A percentile compares a stretch with the other conserved stretches of the same genome.
Evolutionary conservation across 192 early-diverging fungal species (phyloP).

Genomic region (Radiomyces spectabilis): DNA sequence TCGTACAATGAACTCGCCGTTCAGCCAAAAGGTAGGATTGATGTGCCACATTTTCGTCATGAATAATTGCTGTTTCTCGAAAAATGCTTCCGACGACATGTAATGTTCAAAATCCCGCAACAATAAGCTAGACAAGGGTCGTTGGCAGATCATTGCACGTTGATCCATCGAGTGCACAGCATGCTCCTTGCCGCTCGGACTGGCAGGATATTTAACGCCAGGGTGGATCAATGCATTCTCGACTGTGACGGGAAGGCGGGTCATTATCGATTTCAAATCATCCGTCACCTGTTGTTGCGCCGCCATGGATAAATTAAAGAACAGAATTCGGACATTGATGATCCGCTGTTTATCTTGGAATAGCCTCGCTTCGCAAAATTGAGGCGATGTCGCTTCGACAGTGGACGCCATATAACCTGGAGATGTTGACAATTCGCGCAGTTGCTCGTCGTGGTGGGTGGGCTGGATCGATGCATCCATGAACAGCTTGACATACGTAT

Average conservation of each 20-base stretch:
- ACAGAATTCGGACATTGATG: conserved; percentile 16
- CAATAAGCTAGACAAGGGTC: conserved; percentile 34
- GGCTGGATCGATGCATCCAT: conserved; percentile 5
- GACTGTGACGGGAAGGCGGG: neutral
- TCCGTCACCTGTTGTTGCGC: conserved; percentile 7
- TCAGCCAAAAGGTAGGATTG: conserved; percentile 14
- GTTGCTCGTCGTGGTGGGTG: neutral
- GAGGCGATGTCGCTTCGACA: no score
- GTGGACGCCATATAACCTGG: no score
- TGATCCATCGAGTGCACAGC: no score
- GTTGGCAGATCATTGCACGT: conserved; percentile 5
- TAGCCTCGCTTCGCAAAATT: conserved; percentile 22
- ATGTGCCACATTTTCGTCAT: conserved; percentile 19
- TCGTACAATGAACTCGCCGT: conserved; percentile 33
- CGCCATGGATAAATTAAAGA: conserved; percentile 20
- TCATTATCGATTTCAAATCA: conserved; percentile 10
- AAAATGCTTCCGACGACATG: conserved; percentile 1
- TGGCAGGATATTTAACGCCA: neutral
- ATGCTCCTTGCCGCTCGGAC: no score
- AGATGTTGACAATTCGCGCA: no score
- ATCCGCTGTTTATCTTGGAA: conserved; percentile 17
- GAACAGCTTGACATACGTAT: conserved; percentile 18
- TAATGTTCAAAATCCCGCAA: conserved; percentile 33
- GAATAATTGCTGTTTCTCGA: neutral
- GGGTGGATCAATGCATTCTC: neutral